A percentile compares a stretch with the other conserved stretches of the same genome.
Conservation (phyloP, 345 rosid species). For the Acer saccharum region DNA sequence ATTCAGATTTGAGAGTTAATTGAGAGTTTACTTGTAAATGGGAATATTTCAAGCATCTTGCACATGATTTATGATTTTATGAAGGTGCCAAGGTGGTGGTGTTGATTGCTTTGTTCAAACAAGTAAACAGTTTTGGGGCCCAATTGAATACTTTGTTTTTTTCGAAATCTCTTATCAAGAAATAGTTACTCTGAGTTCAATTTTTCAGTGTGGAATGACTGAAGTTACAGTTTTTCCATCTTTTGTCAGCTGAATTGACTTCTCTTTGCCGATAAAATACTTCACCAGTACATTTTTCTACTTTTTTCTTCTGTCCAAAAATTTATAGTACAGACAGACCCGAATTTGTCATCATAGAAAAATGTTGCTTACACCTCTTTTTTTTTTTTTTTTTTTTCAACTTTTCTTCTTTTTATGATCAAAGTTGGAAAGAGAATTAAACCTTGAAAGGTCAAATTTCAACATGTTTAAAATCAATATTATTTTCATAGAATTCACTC, state of each 20-base stretch:
- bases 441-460: no score
- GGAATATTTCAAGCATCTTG: not conserved
- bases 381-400: no score
- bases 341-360: constrained; percentile 3
- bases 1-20: not conserved
- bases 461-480: no score
- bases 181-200: constrained; percentile 20
- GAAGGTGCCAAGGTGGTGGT: not conserved
- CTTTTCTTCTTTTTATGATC: no score
- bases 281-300: not conserved
- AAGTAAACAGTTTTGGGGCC: constrained; percentile 18
- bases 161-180: constrained; percentile 26
- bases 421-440: no score
- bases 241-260: constrained; percentile 21
- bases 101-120: not conserved
- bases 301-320: not conserved
- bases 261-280: not conserved
- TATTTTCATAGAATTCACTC: not conserved
- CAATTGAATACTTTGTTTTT: constrained; percentile 5
- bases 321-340: not conserved
- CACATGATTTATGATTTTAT: not conserved
- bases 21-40: not conserved
- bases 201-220: constrained; percentile 23
- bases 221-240: constrained; percentile 22
- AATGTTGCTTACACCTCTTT: not conserved